Conservation (phyloP, 495 filamentous ascomycete genomes). For the Tuber aestivum region DNA sequence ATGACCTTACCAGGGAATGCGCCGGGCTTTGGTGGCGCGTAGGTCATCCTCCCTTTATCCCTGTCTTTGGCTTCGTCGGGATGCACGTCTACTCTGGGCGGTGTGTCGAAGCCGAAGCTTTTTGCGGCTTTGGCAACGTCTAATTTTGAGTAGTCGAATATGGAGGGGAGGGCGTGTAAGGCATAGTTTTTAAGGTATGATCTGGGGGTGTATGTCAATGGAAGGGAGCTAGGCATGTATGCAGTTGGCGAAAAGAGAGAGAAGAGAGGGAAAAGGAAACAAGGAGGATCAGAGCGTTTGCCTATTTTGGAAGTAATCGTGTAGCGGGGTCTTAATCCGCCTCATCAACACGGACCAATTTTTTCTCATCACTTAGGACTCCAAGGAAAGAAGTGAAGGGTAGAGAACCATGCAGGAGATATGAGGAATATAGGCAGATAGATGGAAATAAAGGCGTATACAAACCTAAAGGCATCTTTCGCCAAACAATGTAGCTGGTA, state of each 20-base stretch:
- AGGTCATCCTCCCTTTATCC: slow-evolving; percentile 33
- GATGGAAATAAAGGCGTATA: background rate
- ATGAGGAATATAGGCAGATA: background rate
- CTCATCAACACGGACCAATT: slow-evolving; percentile 56
- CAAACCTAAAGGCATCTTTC: slow-evolving; percentile 42
- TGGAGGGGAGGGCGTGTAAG: slow-evolving; percentile 29
- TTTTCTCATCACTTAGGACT: slow-evolving; percentile 40
- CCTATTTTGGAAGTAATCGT: slow-evolving; percentile 46
- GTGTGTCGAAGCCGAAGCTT: slow-evolving; percentile 38
- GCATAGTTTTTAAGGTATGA: slow-evolving; percentile 41
- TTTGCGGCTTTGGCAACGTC: slow-evolving; percentile 37
- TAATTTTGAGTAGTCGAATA: slow-evolving; percentile 34
- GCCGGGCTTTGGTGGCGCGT: slow-evolving; percentile 31
- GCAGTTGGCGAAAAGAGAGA: background rate
- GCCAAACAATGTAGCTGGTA: slow-evolving; percentile 32
- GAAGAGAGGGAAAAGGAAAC: background rate
- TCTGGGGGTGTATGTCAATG: slow-evolving; percentile 23
- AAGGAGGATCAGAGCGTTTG: slow-evolving; percentile 41
- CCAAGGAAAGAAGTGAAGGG: background rate
- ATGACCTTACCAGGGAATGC: background rate
- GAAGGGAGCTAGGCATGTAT: slow-evolving; percentile 3
- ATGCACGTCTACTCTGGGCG: slow-evolving; percentile 34
- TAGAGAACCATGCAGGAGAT: background rate
- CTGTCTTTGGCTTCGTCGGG: slow-evolving; percentile 19
- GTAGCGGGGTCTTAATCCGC: slow-evolving; percentile 53